Conservation (phyloP, 225 moss, liverwort and hornwort genomes). For the Marchantia polymorpha region DNA sequence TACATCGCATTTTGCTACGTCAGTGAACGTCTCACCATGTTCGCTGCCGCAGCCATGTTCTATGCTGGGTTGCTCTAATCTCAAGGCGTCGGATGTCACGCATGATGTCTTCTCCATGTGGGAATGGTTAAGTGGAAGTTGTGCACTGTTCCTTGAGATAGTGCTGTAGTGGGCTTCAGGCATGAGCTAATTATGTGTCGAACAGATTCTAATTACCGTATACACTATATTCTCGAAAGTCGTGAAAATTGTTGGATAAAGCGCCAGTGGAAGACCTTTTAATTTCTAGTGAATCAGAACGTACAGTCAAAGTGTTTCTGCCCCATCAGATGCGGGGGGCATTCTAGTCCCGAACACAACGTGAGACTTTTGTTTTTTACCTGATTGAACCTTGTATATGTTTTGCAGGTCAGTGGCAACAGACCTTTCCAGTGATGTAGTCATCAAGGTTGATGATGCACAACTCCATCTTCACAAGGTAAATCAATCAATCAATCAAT, state of each 20-base stretch:
- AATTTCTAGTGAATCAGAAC: too few relatives aligned
- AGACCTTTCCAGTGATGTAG: slow-evolving; percentile 70
- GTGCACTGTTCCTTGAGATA: background rate
- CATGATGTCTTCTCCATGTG: background rate
- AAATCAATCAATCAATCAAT: too few relatives aligned
- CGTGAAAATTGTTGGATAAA: background rate
- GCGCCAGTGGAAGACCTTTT: background rate
- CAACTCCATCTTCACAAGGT: slow-evolving; percentile 84
- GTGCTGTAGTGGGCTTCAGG: background rate
- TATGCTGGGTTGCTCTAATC: background rate
- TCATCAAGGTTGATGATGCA: slow-evolving; percentile 56
- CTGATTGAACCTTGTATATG: background rate
- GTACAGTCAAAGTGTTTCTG: too few relatives aligned
- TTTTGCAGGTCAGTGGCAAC: slow-evolving; percentile 64
- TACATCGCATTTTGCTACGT: background rate
- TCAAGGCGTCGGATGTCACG: background rate
- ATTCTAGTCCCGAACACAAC: background rate
- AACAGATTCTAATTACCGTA: background rate
- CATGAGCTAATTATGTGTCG: background rate
- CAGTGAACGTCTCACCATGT: background rate
- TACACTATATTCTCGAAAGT: background rate
- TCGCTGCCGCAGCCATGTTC: background rate
- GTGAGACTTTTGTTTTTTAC: background rate
- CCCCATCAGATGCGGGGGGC: too few relatives aligned
- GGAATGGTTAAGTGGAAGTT: background rate